Base-by-base conservation (phyloP, 2,329 filamentous ascomycete genomes). In the Microsporum ferrugineum region DNA sequence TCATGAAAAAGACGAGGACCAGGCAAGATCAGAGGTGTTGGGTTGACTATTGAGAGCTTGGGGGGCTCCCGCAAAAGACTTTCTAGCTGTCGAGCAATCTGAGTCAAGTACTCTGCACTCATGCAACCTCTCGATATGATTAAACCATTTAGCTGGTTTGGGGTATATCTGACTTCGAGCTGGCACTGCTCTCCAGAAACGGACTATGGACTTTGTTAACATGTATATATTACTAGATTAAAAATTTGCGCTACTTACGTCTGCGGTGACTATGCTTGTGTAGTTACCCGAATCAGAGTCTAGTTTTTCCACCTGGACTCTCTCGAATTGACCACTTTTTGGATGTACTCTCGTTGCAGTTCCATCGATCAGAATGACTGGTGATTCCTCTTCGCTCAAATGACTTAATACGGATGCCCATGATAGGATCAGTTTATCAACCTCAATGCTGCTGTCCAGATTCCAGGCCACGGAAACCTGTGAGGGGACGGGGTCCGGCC, bases 1-100 rank as follows among this genome's bases (percentile, higher is more conserved):
- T 88, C 72, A 71, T 87, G 84, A 23, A 87, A 77, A 17, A 84
- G 72, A 36, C 70, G 65, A 23, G 84, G 81, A 8, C 86, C 86
- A 29, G 77, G 70, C 12, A 87, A 68, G 38, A 71, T 68, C 53
- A 68, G 69, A 34, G 85, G 84, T 34, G 76, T 70, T 47, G 77
- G 73, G 70, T 88, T 88, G 60, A 84, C 71, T 65, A 86, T 78
- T 4, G 84, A 84, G 43, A 83, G 70, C n/a, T 64, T 60, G 5
- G 6, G 31, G 61, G 53, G 39, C 63, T 55, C 59, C 61, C 64
- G 57, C 8, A 65, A 63, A 59, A 71, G 62, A 14, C 63, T 65
- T 34, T 65, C 66, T 4, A 73, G 65, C 59, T 73, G 72, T 10
- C 55, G 64, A 8, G 65, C 68, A 47, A 71, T 65, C 33, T 72